Evolutionary conservation across 2,329 filamentous ascomycete species (phyloP).

Genomic region (Ambrosiella xylebori): DNA sequence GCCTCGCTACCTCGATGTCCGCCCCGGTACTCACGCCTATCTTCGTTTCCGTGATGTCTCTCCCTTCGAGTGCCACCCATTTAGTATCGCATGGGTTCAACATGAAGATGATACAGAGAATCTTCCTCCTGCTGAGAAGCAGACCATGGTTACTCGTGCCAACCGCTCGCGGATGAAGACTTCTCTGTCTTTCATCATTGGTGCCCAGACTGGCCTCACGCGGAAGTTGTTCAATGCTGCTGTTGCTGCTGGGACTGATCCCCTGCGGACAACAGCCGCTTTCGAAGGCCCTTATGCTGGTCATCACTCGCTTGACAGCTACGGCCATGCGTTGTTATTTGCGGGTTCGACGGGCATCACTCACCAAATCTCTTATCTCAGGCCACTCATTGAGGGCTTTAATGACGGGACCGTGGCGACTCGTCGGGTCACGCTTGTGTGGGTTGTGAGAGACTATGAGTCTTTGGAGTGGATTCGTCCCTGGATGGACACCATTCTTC

Average conservation of each 20-base stretch:
- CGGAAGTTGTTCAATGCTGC: slow-evolving; percentile 61
- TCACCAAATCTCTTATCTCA: slow-evolving; percentile 78
- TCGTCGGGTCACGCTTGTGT: slow-evolving; percentile 66
- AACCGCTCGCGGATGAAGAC: slow-evolving; percentile 30
- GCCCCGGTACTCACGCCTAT: slow-evolving; percentile 59
- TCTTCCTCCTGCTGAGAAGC: slow-evolving; percentile 26
- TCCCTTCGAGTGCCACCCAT: slow-evolving; percentile 59
- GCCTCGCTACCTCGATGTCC: slow-evolving; percentile 46
- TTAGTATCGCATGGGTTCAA: slow-evolving; percentile 61
- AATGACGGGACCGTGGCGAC: slow-evolving; percentile 59
- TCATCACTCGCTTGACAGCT: slow-evolving; percentile 74
- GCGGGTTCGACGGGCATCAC: slow-evolving; percentile 91
- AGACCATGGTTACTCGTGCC: slow-evolving; percentile 21
- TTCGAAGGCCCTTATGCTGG: slow-evolving; percentile 83
- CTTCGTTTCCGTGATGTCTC: slow-evolving; percentile 50
- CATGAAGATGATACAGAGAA: slow-evolving; percentile 27
- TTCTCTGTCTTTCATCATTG: slow-evolving; percentile 64
- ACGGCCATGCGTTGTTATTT: slow-evolving; percentile 80
- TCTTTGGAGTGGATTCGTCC: slow-evolving; percentile 85
- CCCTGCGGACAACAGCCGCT: slow-evolving; percentile 49
- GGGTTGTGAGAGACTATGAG: slow-evolving; percentile 81
- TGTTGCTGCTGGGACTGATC: slow-evolving; percentile 30
- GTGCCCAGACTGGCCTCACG: slow-evolving; percentile 77
- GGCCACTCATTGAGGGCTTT: slow-evolving; percentile 54
- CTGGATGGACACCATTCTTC: slow-evolving; percentile 61